Evolutionary conservation across 352 stramenopile species (phyloP).

Genomic region (Peronospora destructor): DNA sequence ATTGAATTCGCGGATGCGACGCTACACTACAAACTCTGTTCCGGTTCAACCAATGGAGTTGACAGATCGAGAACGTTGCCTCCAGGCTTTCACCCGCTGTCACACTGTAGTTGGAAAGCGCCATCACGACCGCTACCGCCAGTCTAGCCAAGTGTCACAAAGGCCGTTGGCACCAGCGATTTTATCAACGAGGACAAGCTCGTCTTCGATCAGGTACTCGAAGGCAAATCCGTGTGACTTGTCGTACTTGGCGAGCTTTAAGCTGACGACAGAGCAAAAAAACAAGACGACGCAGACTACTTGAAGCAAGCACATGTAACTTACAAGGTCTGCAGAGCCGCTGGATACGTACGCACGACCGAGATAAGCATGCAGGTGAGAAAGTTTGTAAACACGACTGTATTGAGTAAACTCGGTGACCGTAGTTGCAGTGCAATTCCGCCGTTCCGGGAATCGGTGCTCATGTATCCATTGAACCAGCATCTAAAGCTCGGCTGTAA

Average conservation of each 20-base stretch:
- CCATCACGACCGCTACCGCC: conserved; percentile 10
- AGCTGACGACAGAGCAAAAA: conserved; percentile 15
- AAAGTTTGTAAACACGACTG: too few species aligned
- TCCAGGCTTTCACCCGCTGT: conserved; percentile 1
- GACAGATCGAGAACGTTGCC: conserved; percentile 9
- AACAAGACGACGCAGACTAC: background rate
- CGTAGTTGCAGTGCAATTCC: background rate
- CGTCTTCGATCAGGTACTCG: conserved; percentile 25
- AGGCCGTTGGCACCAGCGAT: background rate
- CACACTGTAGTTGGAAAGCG: conserved; percentile 15
- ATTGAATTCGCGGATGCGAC: conserved; percentile 32
- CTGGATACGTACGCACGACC: background rate
- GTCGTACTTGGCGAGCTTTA: conserved; percentile 50
- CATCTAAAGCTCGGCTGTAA: too few species aligned
- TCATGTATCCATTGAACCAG: too few species aligned
- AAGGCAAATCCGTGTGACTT: conserved; percentile 40
- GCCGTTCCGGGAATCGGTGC: too few species aligned
- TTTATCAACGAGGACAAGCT: conserved; percentile 8
- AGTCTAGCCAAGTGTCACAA: conserved; percentile 1
- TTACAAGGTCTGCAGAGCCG: background rate
- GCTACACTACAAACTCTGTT: conserved; percentile 30
- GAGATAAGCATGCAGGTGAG: too few species aligned
- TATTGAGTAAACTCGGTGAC: background rate
- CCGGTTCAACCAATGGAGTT: conserved; percentile 19
- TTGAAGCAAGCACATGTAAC: background rate